Percentiles rank a stretch among this genome's conserved stretches.
These are phyloP conservation scores for Pyropia yezoensis DNA, from an alignment of 23 red algal genomes.

Conservation along the genomic window DNA sequence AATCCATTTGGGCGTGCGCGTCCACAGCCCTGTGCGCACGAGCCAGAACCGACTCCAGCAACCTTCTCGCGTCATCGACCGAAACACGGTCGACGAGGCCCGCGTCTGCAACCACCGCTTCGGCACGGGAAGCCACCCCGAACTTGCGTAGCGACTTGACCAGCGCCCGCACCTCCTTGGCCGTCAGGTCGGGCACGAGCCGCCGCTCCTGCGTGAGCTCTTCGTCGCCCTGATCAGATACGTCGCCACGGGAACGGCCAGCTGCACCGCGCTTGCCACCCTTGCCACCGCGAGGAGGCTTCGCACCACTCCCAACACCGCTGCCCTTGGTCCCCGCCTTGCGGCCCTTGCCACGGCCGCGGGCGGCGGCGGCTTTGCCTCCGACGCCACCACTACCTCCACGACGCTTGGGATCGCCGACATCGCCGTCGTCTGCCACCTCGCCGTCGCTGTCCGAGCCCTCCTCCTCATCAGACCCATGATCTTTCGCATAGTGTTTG, in stretches of 20 bases:
- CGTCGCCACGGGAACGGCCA: conserved; percentile 3
- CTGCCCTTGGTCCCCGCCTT: conserved; percentile 8
- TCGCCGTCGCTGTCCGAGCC: conserved; percentile 12
- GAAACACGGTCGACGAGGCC: conserved; percentile 51
- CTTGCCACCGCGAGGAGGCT: too few relatives aligned
- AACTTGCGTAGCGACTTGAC: conserved; percentile 72
- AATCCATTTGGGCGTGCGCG: background rate
- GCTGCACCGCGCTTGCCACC: too few relatives aligned
- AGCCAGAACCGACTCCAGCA: conserved; percentile 47
- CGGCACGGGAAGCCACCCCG: conserved; percentile 25
- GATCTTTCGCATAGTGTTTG: conserved; percentile 16
- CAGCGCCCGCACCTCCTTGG: conserved; percentile 50
- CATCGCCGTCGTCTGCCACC: too few relatives aligned
- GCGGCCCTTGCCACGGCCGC: conserved; percentile 14
- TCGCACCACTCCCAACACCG: too few relatives aligned
- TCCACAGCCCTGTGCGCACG: conserved; percentile 36
- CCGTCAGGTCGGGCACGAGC: background rate
- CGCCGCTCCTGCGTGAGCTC: conserved; percentile 18
- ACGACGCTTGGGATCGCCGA: too few relatives aligned
- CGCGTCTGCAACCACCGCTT: conserved; percentile 48
- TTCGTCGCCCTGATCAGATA: conserved; percentile 18
- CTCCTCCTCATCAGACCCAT: background rate
- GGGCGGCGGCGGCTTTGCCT: background rate
- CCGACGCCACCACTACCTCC: background rate
- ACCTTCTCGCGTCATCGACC: conserved; percentile 24